Conservation (phyloP, 495 filamentous ascomycete species). For the Penicillium angulare region DNA sequence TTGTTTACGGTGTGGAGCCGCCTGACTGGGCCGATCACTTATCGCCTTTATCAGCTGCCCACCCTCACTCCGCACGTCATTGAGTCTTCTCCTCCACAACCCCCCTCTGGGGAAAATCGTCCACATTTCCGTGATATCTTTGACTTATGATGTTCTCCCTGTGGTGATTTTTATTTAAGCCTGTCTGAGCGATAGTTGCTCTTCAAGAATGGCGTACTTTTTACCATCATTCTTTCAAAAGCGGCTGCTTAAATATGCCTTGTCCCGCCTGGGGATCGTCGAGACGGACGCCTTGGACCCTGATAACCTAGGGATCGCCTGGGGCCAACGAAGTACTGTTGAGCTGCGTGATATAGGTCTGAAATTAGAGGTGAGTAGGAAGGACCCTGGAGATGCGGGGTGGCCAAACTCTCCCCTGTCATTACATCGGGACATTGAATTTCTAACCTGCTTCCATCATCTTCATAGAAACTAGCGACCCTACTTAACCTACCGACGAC, state of each 20-base stretch:
- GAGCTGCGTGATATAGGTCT: conserved; percentile 81
- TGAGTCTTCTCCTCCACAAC: conserved; percentile 9
- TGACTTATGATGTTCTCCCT: conserved; percentile 21
- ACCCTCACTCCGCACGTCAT: conserved; percentile 29
- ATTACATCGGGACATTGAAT: neutral
- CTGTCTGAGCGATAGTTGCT: conserved; percentile 32
- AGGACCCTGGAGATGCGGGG: conserved; percentile 1
- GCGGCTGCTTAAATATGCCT: conserved; percentile 73
- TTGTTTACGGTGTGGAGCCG: conserved; percentile 20
- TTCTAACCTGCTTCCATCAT: conserved; percentile 3
- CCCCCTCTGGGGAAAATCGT: conserved; percentile 10
- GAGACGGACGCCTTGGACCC: conserved; percentile 78
- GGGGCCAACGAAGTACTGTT: conserved; percentile 72
- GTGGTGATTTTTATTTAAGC: conserved; percentile 27
- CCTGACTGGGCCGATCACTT: conserved; percentile 39
- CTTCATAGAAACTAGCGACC: conserved; percentile 65
- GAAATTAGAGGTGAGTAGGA: conserved; percentile 60
- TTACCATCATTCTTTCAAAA: conserved; percentile 78
- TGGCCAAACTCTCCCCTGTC: neutral
- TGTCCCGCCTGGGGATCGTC: conserved; percentile 75
- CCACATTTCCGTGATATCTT: conserved; percentile 8
- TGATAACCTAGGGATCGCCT: conserved; percentile 73
- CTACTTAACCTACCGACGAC: conserved; percentile 68
- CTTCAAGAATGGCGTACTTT: conserved; percentile 52
- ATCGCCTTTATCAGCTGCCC: conserved; percentile 32